phyloP scores from a whole-genome alignment of 2,329 filamentous ascomycete species.

The Scedosporium boydii region DNA sequence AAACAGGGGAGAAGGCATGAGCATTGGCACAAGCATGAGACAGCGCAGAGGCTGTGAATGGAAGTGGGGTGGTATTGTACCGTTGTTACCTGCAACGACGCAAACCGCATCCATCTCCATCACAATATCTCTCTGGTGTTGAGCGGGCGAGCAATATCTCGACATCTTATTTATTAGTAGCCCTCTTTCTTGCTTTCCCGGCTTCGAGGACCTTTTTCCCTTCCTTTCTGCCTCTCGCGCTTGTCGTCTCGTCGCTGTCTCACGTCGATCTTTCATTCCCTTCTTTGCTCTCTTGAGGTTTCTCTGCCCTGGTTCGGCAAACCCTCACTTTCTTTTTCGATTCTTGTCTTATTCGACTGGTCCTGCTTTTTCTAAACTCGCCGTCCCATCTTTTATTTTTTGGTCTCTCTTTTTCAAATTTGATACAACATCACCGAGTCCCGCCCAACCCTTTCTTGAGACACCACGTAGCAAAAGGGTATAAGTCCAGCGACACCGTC shows the following conservation, averaged over 20 bases:
- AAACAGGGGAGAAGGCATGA: too few relatives aligned
- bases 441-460: not conserved
- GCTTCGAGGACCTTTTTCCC: not conserved
- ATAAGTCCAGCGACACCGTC: not conserved
- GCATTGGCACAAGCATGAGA: too few relatives aligned
- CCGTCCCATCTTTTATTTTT: not conserved
- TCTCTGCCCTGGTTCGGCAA: slow-evolving; percentile 5
- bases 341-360: not conserved
- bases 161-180: not conserved
- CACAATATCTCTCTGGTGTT: too few relatives aligned
- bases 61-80: too few relatives aligned
- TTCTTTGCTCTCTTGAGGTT: not conserved
- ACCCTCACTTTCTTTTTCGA: slow-evolving; percentile 1
- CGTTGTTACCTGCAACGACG: too few relatives aligned
- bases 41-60: too few relatives aligned
- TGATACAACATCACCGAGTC: too few relatives aligned
- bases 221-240: not conserved
- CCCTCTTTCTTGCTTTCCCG: too few relatives aligned
- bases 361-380: not conserved
- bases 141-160: not conserved
- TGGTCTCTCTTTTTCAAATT: not conserved
- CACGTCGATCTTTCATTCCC: not conserved
- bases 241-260: not conserved
- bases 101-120: too few relatives aligned
- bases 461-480: not conserved